Conservation (phyloP, 257 asterid genomes). For the Solanum sejunctum region DNA sequence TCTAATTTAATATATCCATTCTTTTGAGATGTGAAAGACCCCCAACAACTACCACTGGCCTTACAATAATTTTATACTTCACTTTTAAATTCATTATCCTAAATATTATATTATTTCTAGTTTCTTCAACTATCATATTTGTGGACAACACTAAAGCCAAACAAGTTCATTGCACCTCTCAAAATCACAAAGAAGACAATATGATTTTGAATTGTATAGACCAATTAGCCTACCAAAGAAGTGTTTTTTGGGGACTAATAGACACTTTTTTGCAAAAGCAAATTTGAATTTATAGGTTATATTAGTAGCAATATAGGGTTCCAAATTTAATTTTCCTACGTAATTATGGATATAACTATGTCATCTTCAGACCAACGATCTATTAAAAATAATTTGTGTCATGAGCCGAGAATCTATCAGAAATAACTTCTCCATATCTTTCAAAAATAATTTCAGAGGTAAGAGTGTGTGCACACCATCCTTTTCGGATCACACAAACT, state of each 20-base stretch:
- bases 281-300: not conserved
- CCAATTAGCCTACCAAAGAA: not conserved
- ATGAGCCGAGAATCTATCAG: too few species aligned
- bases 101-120: not conserved
- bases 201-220: not conserved
- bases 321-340: not conserved
- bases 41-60: not conserved
- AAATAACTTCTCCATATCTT: not conserved
- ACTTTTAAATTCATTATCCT: not conserved
- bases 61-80: not conserved
- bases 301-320: not conserved
- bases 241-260: not conserved
- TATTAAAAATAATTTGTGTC: not conserved
- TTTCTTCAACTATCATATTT: not conserved
- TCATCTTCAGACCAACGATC: not conserved
- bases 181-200: not conserved
- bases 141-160: not conserved
- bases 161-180: not conserved
- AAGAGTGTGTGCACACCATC: not conserved
- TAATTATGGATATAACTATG: not conserved
- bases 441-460: not conserved
- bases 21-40: not conserved
- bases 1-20: not conserved
- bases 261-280: not conserved
- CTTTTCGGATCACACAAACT: rapidly evolving